phyloP scores from a whole-genome alignment of 1,139 yeast species.

The Suhomyces bribrorum region DNA sequence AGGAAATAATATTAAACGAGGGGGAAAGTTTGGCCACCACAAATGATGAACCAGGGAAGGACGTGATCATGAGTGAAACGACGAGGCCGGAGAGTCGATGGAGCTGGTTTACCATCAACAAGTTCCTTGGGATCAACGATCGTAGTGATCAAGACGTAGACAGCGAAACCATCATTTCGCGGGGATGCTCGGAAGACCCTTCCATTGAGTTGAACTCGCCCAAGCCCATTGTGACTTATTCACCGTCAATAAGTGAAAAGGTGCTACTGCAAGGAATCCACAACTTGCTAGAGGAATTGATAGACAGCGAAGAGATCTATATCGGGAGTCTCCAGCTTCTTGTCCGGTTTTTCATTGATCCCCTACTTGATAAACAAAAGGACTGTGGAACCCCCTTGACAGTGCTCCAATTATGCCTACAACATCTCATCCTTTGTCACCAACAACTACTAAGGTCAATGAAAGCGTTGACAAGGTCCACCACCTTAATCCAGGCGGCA shows the following conservation, averaged over 20 bases:
- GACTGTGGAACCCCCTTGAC: constrained; percentile 31
- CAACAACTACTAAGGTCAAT: not conserved
- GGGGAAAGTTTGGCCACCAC: too few species aligned
- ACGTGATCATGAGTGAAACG: too few species aligned
- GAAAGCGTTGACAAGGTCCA: constrained; percentile 2
- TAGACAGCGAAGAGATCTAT: constrained; percentile 49
- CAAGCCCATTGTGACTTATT: constrained; percentile 15
- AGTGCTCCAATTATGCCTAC: constrained; percentile 23
- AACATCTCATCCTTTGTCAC: constrained; percentile 29
- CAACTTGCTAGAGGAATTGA: constrained; percentile 46
- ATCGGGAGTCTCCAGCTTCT: constrained; percentile 44
- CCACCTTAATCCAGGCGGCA: constrained; percentile 2
- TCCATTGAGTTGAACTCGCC: constrained; percentile 13
- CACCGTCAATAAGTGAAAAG: constrained; percentile 10
- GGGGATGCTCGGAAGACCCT: not conserved
- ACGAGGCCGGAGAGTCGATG: too few species aligned
- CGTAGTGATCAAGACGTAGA: too few species aligned
- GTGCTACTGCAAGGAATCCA: constrained; percentile 13
- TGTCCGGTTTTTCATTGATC: constrained; percentile 37
- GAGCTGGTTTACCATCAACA: too few species aligned
- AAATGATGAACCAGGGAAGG: too few species aligned
- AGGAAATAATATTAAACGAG: too few species aligned
- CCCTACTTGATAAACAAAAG: constrained; percentile 24
- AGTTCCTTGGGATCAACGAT: too few species aligned
- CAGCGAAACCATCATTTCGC: too few species aligned